These are phyloP conservation scores for Chrysoporthe austroafricana DNA, from an alignment of 2,329 filamentous ascomycete genomes.

Conservation along the genomic window DNA sequence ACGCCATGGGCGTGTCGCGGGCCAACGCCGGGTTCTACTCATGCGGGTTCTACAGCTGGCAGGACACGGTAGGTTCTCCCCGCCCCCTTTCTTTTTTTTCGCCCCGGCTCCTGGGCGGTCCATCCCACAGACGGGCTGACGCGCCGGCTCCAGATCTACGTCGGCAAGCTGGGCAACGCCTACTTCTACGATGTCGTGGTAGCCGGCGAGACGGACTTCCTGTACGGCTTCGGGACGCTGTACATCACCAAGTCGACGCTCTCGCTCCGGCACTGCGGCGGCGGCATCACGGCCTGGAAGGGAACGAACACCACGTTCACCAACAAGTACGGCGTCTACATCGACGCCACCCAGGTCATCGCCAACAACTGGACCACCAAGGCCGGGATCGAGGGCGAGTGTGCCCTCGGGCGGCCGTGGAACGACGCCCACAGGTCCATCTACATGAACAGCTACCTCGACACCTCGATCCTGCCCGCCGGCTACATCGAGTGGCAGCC, in stretches of 20 bases:
- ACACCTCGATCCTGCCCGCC: constrained; percentile 53
- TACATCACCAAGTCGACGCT: constrained; percentile 61
- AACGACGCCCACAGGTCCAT: constrained; percentile 61
- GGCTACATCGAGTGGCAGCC: constrained; percentile 60
- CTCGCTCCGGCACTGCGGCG: constrained; percentile 62
- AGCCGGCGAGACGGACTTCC: constrained; percentile 69
- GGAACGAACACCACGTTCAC: constrained; percentile 65
- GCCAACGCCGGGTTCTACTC: constrained; percentile 71
- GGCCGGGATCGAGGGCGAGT: constrained; percentile 44
- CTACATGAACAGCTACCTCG: constrained; percentile 57
- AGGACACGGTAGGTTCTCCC: constrained; percentile 59
- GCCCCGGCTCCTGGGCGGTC: no score
- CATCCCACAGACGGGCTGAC: no score
- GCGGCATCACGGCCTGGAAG: constrained; percentile 72
- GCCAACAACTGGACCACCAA: constrained; percentile 57
- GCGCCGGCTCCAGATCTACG: constrained; percentile 51
- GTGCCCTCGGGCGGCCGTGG: constrained; percentile 66
- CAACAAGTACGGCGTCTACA: constrained; percentile 71
- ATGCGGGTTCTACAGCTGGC: constrained; percentile 68
- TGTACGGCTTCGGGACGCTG: constrained; percentile 69
- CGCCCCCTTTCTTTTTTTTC: not conserved
- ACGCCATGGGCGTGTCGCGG: constrained; percentile 63
- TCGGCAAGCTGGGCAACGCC: constrained; percentile 68
- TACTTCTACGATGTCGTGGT: constrained; percentile 66
- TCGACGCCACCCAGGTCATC: constrained; percentile 56